These are phyloP conservation scores for Cryoendolithus antarcticus DNA, from an alignment of 2,329 filamentous ascomycete species.

Conservation along the genomic window DNA sequence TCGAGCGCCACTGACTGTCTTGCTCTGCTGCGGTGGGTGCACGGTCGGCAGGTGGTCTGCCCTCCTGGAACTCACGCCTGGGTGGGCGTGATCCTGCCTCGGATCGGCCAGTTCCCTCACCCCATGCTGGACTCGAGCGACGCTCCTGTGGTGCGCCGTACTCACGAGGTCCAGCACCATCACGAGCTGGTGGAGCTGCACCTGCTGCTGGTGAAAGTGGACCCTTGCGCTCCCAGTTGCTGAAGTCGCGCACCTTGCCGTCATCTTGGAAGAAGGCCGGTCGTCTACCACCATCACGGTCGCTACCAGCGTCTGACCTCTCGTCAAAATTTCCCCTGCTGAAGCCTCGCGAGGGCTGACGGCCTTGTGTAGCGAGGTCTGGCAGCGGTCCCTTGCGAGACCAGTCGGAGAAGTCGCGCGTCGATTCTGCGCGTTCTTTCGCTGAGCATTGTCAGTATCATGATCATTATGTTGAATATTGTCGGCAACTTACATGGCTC, in stretches of 20 bases:
- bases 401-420: constrained; percentile 78
- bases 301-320: constrained; percentile 39
- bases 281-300: constrained; percentile 43
- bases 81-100: constrained; percentile 71
- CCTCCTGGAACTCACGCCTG: constrained; percentile 58
- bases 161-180: constrained; percentile 45
- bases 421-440: constrained; percentile 64
- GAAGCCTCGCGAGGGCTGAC: constrained; percentile 34
- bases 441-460: constrained; percentile 39
- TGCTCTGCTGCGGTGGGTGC: constrained; percentile 77
- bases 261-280: constrained; percentile 57
- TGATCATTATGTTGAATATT: constrained; percentile 4
- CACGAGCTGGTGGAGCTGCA: constrained; percentile 32
- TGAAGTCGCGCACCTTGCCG: constrained; percentile 66
- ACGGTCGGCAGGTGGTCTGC: constrained; percentile 49
- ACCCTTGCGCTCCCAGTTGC: constrained; percentile 90
- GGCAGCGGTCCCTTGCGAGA: constrained; percentile 82
- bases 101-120: constrained; percentile 41
- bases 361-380: constrained; percentile 47
- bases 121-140: constrained; percentile 59
- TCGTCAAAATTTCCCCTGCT: constrained; percentile 18
- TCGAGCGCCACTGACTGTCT: constrained; percentile 84
- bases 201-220: constrained; percentile 61
- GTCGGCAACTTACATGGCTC: constrained; percentile 70
- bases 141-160: constrained; percentile 44